Base-by-base conservation (phyloP, 805 yeast species). In the Candida tibetensis region DNA sequence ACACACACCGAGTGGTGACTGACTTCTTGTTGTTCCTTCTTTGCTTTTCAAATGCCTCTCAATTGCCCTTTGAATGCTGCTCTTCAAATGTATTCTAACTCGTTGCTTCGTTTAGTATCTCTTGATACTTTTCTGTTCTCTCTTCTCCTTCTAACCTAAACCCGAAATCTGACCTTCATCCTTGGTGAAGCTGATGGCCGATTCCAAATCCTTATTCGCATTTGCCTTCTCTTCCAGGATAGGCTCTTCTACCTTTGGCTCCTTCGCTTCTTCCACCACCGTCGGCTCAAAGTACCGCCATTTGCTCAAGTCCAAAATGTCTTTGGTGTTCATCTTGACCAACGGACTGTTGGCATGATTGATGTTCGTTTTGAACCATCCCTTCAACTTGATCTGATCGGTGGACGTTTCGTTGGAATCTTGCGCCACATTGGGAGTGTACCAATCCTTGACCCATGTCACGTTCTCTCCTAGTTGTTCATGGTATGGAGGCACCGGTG, bases 391-490 rank as follows among this genome's bases (percentile, higher is more conserved):
- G 17, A 41, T 36, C 29, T 34, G 21, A 28, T 37, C 47, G 27
- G 35, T 13, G 8, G 22, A n/a, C 12, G 28, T 27, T 15, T 32
- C 37, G 12, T 25, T 34, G 32, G 15, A 25, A 13, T 31, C 31
- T 4, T 34, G 14, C 30, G 10, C 10, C 27, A 44, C 48, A 17
- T 41, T 43, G 5, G 69, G 66, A 22, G 45, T 45, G 46, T 60
- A 62, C 71, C 72, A 66, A 42, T 62, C 70, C 28, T 63, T 60
- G 34, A 58, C 57, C 73, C 73, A 68, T 9, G 69, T 62, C 38
- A 51, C 46, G 16, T 55, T 51, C 18, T 48, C 55, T 9, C 48
- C 53, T 29, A 51, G 28, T 28, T 46, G 55, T 28, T 57, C 58
- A 36, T 55, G 56, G 27, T 19, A 18, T 6, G 36, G 27, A n/a